Base-by-base conservation (phyloP, 2,329 filamentous ascomycete genomes). In the Sarocladiaceae sp. region DNA sequence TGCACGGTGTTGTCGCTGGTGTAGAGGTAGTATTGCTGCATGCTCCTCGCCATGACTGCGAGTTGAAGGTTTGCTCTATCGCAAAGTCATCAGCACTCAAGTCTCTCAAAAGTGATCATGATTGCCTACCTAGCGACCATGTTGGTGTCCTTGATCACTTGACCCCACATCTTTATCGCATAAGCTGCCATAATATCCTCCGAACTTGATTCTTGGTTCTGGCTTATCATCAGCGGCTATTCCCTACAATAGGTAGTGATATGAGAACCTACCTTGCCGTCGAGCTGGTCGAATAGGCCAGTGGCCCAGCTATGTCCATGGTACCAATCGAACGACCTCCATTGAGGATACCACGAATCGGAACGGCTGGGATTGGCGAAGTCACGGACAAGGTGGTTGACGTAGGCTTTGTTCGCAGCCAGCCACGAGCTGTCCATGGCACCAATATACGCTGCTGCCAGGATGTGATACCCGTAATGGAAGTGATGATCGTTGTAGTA, bases 261-360 rank as follows among this genome's bases (percentile, higher is more conserved):
- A n/a, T n/a, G n/a, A n/a, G n/a, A n/a, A 42, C 39, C 43, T 33
- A 69, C 80, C 66, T 90, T 90, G 48, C 87, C 86, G 60, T 91
- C 85, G 43, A 68, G 69, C 31, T 76, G 73, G 50, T 85, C 77
- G 54, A 80, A 86, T 4, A 91, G 66, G 1, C 87, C 87, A 45
- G 87, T 88, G 2, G 91, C 91, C 88, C 91, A 96, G 46, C 83
- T 89, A 70, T 97, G 93, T 1, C 91, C 93, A 57, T 94, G 82
- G 62, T 82, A 97, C 88, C 88, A 96, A 64, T 97, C 93, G 58
- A 96, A 97, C 45, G 72, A 79, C 41, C 93, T 79, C 48, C 76
- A 90, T 53, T 88, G 83, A 0, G 91, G 90, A 62, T 94, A 97
- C 54, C 80, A 80, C 19, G 73, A 69, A 58, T 95, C 90, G n/a